Conservation (phyloP, 73 alveolate species). For the Paramecium tetraurelia region DNA sequence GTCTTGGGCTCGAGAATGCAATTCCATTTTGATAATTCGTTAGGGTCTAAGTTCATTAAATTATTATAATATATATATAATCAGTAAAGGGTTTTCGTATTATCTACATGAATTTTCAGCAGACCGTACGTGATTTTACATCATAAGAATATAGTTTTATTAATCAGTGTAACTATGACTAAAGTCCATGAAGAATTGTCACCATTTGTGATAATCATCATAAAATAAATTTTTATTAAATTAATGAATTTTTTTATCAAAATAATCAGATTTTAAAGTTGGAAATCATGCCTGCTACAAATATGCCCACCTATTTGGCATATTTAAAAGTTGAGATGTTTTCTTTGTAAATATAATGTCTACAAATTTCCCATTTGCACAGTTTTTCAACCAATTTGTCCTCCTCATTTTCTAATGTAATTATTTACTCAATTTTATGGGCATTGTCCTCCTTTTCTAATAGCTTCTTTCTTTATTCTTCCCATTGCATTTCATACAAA, state of each 20-base stretch:
- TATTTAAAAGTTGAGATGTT: neutral
- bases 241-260: neutral
- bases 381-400: neutral
- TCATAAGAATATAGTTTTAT: neutral
- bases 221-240: constrained; percentile 1
- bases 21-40: constrained; percentile 26
- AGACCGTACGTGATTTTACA: constrained; percentile 58
- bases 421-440: neutral
- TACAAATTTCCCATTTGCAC: neutral
- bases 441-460: neutral
- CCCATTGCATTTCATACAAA: neutral
- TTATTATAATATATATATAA: neutral
- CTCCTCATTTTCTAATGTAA: neutral
- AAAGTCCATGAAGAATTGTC: constrained; percentile 37
- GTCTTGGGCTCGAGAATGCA: constrained; percentile 6
- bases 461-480: neutral
- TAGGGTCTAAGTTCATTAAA: neutral
- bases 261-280: neutral
- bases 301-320: neutral
- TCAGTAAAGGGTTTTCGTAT: constrained; percentile 43
- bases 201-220: constrained; percentile 11
- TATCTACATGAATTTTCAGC: constrained; percentile 43
- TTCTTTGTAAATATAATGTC: neutral
- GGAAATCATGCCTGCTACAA: constrained; percentile 5
- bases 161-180: constrained; percentile 55